Percentiles rank a stretch among this genome's conserved stretches.
Evolutionary conservation across 202 grass and related monocot genomes (phyloP).

Genomic region (Saccharum hybrid): DNA sequence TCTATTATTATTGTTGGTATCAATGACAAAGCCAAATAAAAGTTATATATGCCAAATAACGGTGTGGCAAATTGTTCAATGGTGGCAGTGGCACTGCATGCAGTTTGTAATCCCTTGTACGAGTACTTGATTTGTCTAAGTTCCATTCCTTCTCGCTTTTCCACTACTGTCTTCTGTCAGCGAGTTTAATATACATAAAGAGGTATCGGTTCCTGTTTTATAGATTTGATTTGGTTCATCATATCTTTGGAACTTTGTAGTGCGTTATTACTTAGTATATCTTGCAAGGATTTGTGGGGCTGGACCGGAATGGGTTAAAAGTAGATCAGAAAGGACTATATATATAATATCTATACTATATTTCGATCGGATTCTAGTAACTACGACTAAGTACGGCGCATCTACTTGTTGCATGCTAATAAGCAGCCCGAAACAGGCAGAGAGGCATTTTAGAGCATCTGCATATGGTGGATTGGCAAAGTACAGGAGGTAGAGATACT

Average conservation of each 20-base stretch:
- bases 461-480: too few species aligned
- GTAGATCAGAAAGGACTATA: not conserved
- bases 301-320: not conserved
- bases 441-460: too few species aligned
- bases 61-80: too few species aligned
- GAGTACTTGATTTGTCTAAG: not conserved
- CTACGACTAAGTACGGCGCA: too few species aligned
- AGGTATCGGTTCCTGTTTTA: not conserved
- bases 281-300: not conserved
- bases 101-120: too few species aligned
- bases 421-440: too few species aligned
- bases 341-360: too few species aligned
- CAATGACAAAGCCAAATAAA: not conserved
- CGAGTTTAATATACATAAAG: not conserved
- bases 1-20: not conserved
- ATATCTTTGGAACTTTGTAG: conserved; percentile 8
- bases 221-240: conserved; percentile 26
- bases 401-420: too few species aligned
- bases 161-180: not conserved
- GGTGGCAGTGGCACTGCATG: too few species aligned
- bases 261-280: not conserved
- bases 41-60: not conserved
- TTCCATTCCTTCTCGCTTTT: not conserved
- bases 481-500: too few species aligned
- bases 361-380: too few species aligned